phyloP scores from a whole-genome alignment of 2,329 filamentous ascomycete genomes.

The Fusarium kyushuense region DNA sequence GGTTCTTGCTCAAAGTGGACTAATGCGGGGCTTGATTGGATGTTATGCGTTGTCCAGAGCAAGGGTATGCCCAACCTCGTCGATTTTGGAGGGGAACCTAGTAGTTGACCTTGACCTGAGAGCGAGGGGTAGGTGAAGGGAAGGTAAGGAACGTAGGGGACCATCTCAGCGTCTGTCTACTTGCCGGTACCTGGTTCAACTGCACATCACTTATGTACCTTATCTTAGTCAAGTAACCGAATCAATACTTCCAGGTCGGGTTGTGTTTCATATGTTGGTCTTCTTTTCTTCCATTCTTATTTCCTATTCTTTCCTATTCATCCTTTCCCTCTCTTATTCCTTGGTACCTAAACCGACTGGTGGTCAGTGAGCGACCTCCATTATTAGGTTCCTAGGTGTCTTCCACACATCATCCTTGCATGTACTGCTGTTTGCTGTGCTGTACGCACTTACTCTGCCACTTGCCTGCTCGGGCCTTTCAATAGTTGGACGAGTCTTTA shows the following conservation, averaged over 20 bases:
- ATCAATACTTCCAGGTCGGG: background rate
- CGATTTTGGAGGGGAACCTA: slow-evolving; percentile 36
- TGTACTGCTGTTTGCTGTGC: background rate
- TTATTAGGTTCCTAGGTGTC: slow-evolving; percentile 2
- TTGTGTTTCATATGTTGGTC: slow-evolving; percentile 39
- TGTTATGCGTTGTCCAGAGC: slow-evolving; percentile 32
- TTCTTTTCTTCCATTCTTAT: slow-evolving; percentile 22
- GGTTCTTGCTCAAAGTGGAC: slow-evolving; percentile 1
- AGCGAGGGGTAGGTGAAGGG: background rate
- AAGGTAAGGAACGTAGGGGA: background rate
- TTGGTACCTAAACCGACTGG: slow-evolving; percentile 18
- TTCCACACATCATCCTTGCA: slow-evolving; percentile 35
- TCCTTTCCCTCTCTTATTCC: slow-evolving; percentile 14
- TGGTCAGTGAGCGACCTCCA: slow-evolving; percentile 22
- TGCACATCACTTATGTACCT: slow-evolving; percentile 24
- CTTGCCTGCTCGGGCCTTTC: slow-evolving; percentile 3
- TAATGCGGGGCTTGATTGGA: slow-evolving; percentile 46
- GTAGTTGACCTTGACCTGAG: too few relatives aligned
- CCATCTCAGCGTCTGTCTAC: slow-evolving; percentile 4
- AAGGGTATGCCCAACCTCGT: slow-evolving; percentile 43
- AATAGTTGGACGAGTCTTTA: slow-evolving; percentile 22
- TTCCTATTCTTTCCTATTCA: slow-evolving; percentile 1
- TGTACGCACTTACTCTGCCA: background rate
- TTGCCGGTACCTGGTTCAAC: slow-evolving; percentile 8
- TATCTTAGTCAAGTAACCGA: slow-evolving; percentile 24